Evolutionary conservation across 805 yeast genomes (phyloP).

Genomic region (Teunomyces stri): DNA sequence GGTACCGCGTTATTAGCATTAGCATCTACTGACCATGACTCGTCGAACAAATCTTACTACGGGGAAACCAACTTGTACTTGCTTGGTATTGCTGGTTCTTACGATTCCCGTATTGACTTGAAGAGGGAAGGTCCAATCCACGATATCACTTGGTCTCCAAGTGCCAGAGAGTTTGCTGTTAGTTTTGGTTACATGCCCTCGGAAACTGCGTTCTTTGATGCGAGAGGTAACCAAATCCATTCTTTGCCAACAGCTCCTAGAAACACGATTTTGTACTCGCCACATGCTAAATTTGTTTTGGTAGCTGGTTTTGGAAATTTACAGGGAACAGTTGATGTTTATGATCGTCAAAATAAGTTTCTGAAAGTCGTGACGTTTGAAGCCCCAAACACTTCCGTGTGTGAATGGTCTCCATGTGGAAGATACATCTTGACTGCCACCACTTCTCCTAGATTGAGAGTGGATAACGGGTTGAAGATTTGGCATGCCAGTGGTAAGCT

Average conservation of each 20-base stretch:
- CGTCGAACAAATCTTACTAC: constrained; percentile 89
- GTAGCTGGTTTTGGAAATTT: constrained; percentile 98
- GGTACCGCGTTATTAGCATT: constrained; percentile 94
- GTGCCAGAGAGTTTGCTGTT: constrained; percentile 95
- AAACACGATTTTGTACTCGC: constrained; percentile 88
- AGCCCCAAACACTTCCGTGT: constrained; percentile 93
- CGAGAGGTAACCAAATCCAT: constrained; percentile 84
- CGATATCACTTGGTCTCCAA: constrained; percentile 96
- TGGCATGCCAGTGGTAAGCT: constrained; percentile 91
- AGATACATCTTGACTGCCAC: constrained; percentile 91
- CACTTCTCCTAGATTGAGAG: constrained; percentile 93
- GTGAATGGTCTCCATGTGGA: constrained; percentile 98
- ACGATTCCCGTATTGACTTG: constrained; percentile 82
- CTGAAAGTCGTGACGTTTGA: constrained; percentile 75
- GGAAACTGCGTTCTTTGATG: constrained; percentile 88
- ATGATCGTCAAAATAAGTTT: constrained; percentile 87
- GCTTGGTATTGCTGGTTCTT: constrained; percentile 88
- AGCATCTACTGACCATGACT: constrained; percentile 94
- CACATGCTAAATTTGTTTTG: constrained; percentile 85
- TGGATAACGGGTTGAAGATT: constrained; percentile 89
- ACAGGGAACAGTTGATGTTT: constrained; percentile 93
- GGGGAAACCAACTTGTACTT: constrained; percentile 93
- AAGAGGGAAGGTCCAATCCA: constrained; percentile 96
- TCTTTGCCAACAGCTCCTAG: constrained; percentile 83
- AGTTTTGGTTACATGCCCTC: constrained; percentile 98